Evolutionary conservation across 768 basidiomycete species (phyloP).

Genomic region (Lactifluus pinguis): DNA sequence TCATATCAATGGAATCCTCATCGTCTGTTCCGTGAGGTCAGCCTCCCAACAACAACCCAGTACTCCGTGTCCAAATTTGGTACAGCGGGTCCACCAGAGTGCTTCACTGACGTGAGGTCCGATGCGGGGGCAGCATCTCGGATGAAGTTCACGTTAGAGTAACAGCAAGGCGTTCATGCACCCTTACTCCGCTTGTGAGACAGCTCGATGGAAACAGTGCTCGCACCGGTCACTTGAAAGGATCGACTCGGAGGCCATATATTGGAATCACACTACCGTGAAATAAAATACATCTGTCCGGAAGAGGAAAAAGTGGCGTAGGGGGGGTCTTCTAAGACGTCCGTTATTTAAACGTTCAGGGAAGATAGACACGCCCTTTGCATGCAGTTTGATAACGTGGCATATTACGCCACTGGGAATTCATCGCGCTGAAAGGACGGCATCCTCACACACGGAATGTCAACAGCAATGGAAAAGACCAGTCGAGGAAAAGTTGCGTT

Average conservation of each 20-base stretch:
- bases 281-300: too few relatives aligned
- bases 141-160: neutral
- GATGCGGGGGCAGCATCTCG: neutral
- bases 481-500: neutral
- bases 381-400: neutral
- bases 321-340: neutral
- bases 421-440: neutral
- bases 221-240: neutral
- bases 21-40: too few relatives aligned
- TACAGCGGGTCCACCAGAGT: neutral
- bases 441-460: neutral
- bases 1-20: neutral
- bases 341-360: neutral
- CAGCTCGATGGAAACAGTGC: neutral
- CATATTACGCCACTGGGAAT: neutral
- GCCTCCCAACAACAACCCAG: too few relatives aligned
- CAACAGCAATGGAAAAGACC: neutral
- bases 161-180: neutral
- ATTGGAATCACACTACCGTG: neutral
- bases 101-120: neutral
- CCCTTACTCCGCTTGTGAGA: neutral
- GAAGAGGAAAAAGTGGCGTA: neutral
- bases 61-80: neutral
- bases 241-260: neutral
- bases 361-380: neutral